These are phyloP conservation scores for Arabidopsis arenosa DNA, from an alignment of 345 rosid genomes.

Conservation along the genomic window DNA sequence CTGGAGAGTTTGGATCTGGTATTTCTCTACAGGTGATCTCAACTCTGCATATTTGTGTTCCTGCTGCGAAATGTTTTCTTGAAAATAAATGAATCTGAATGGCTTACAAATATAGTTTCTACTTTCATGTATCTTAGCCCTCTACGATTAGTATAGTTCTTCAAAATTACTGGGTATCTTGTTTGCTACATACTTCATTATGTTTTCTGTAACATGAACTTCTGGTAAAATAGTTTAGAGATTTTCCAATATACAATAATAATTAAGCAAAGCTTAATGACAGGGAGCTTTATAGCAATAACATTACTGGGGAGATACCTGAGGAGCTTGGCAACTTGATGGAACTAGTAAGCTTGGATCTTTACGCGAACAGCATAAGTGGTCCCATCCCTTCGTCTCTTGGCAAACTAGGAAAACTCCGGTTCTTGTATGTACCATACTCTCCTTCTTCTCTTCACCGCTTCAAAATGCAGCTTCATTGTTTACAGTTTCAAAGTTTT, in stretches of 20 bases:
- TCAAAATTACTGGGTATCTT: background rate
- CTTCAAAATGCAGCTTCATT: background rate
- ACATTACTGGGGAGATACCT: conserved; percentile 64
- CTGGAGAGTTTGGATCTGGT: background rate
- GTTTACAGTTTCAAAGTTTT: background rate
- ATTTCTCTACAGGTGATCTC: background rate
- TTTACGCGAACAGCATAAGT: conserved; percentile 59
- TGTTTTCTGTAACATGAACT: background rate
- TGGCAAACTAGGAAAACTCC: conserved; percentile 60
- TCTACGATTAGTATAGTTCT: background rate
- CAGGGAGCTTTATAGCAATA: conserved; percentile 86
- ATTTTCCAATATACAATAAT: conserved; percentile 5
- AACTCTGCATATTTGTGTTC: background rate
- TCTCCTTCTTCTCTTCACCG: background rate
- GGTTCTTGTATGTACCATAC: conserved; percentile 62
- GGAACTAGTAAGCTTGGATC: conserved; percentile 86
- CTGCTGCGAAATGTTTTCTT: background rate
- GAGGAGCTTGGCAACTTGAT: conserved; percentile 76
- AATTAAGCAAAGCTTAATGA: conserved; percentile 32
- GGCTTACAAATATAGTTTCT: background rate
- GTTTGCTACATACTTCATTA: background rate
- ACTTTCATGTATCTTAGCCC: conserved; percentile 24
- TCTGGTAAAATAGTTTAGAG: background rate
- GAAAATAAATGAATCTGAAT: background rate
- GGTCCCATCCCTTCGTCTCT: conserved; percentile 66